A percentile compares a stretch with the other conserved stretches of the same genome.
Conservation (phyloP, 768 basidiomycete species). For the Pholiota molesta region DNA sequence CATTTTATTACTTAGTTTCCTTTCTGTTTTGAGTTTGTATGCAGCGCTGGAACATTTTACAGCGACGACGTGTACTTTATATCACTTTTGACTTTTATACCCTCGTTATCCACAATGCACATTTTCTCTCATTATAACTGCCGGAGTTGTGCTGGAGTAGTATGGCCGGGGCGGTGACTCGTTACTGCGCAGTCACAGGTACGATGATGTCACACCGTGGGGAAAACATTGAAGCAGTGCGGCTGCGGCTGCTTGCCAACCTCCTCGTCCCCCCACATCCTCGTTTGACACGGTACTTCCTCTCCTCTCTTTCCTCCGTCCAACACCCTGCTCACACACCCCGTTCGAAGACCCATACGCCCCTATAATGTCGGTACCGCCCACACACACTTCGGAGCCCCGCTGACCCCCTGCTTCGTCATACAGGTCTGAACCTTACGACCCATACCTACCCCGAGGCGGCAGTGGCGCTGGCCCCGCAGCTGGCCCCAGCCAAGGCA, state of each 20-base stretch:
- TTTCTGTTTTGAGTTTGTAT: background rate
- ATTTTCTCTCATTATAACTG: background rate
- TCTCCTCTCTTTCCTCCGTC: background rate
- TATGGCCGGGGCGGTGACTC: too few relatives aligned
- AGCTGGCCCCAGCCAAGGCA: conserved; percentile 54
- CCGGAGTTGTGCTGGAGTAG: too few relatives aligned
- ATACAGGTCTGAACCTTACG: conserved; percentile 94
- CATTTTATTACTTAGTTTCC: background rate
- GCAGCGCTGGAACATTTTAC: background rate
- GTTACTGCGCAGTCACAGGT: conserved; percentile 26
- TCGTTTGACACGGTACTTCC: conserved; percentile 46
- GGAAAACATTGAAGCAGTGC: conserved; percentile 24
- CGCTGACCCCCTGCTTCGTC: conserved; percentile 15
- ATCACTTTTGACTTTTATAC: conserved; percentile 3
- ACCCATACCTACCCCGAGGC: conserved; percentile 94
- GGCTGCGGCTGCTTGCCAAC: conserved; percentile 24
- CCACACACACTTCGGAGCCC: background rate
- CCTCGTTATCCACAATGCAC: background rate
- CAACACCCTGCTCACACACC: conserved; percentile 2
- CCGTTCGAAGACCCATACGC: conserved; percentile 31
- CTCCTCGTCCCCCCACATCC: conserved; percentile 23
- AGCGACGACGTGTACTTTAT: conserved; percentile 7
- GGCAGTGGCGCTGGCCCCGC: conserved; percentile 61
- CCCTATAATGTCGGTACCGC: conserved; percentile 40
- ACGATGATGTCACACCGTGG: conserved; percentile 33